Percentiles rank a stretch among this genome's conserved stretches.
Evolutionary conservation across 345 rosid genomes (phyloP).

Genomic region (Cardamine occulta): DNA sequence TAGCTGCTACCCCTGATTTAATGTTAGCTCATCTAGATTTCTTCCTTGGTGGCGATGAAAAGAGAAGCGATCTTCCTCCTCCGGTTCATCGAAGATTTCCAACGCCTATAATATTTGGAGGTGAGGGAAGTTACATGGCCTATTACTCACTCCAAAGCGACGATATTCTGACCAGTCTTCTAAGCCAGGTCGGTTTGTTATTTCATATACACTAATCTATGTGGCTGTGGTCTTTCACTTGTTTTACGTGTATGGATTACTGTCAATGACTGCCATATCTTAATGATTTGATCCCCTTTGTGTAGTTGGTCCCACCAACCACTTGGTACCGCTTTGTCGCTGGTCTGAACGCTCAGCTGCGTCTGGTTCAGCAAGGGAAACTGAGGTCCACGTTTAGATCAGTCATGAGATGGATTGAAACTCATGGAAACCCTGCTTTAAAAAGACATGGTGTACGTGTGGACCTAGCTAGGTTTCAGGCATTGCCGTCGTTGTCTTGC

Average conservation of each 20-base stretch:
- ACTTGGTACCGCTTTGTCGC: conserved; percentile 93
- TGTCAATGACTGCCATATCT: background rate
- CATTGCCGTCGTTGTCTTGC: conserved; percentile 69
- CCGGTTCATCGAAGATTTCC: conserved; percentile 76
- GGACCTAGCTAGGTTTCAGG: conserved; percentile 88
- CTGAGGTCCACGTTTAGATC: conserved; percentile 67
- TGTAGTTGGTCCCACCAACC: conserved; percentile 83
- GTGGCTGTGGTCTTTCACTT: conserved; percentile 10
- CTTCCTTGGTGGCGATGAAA: conserved; percentile 96
- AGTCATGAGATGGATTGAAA: conserved; percentile 82
- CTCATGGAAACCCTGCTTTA: conserved; percentile 90
- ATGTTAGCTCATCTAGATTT: conserved; percentile 89
- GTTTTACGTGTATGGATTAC: background rate
- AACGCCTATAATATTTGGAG: conserved; percentile 77
- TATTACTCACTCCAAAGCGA: conserved; percentile 85
- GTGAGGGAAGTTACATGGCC: conserved; percentile 94
- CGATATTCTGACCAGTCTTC: conserved; percentile 79
- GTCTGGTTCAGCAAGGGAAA: conserved; percentile 70
- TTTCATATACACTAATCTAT: conserved; percentile 13
- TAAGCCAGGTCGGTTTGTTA: conserved; percentile 70
- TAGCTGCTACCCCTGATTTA: conserved; percentile 80
- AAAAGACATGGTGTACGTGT: conserved; percentile 60
- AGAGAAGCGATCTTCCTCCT: conserved; percentile 86
- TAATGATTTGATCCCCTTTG: conserved; percentile 23
- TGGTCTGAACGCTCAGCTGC: conserved; percentile 90